Percentiles rank a stretch among this genome's conserved stretches.
Evolutionary conservation across 73 alveolate genomes (phyloP).

Genomic region (Paramecium tetraurelia): DNA sequence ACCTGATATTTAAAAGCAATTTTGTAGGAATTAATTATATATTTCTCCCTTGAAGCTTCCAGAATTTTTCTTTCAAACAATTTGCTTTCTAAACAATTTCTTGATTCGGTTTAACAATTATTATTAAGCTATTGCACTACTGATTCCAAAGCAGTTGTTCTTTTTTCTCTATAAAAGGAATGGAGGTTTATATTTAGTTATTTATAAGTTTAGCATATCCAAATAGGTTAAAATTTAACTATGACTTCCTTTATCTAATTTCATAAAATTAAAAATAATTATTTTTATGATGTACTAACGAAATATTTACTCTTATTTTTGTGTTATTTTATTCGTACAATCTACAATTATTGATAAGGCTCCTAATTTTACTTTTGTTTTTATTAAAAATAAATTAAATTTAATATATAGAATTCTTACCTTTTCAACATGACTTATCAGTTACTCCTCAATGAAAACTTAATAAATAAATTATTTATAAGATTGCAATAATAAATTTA

Average conservation of each 20-base stretch:
- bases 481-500: not conserved
- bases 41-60: not conserved
- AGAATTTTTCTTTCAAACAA: not conserved
- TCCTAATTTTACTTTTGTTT: not conserved
- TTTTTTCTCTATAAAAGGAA: not conserved
- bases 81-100: not conserved
- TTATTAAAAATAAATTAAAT: not conserved
- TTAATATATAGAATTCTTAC: not conserved
- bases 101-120: not conserved
- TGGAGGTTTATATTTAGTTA: too few species aligned
- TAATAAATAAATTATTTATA: not conserved
- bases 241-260: slow-evolving; percentile 7
- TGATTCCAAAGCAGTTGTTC: not conserved
- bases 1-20: not conserved
- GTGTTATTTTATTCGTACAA: not conserved
- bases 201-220: too few species aligned
- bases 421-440: not conserved
- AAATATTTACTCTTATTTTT: not conserved
- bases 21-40: not conserved
- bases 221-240: too few species aligned
- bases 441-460: not conserved
- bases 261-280: not conserved
- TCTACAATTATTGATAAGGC: not conserved
- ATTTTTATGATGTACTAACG: not conserved
- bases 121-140: not conserved